Evolutionary conservation across 495 filamentous ascomycete species (phyloP).

Genomic region (Haplographium delicatum): DNA sequence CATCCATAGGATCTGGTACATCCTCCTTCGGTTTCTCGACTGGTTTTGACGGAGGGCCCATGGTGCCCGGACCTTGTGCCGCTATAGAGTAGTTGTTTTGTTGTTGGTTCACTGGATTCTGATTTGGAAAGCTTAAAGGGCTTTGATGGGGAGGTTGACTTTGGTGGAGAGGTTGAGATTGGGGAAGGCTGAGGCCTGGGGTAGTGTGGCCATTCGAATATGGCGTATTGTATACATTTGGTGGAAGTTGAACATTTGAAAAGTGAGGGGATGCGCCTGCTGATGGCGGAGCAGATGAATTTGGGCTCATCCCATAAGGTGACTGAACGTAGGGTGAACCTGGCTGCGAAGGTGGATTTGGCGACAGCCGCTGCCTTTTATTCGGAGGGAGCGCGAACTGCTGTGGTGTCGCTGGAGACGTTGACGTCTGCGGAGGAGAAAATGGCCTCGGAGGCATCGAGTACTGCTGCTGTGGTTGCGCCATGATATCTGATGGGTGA

Average conservation of each 20-base stretch:
- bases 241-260: constrained; percentile 21
- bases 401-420: constrained; percentile 36
- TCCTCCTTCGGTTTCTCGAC: constrained; percentile 63
- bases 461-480: constrained; percentile 57
- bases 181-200: constrained; percentile 14
- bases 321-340: constrained; percentile 38
- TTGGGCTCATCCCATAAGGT: constrained; percentile 47
- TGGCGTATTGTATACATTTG: constrained; percentile 24
- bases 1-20: constrained; percentile 65
- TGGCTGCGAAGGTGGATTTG: constrained; percentile 52
- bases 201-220: constrained; percentile 25
- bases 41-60: constrained; percentile 79
- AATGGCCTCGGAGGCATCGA: constrained; percentile 43
- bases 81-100: constrained; percentile 25
- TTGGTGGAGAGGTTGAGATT: constrained; percentile 5
- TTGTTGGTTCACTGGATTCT: constrained; percentile 28
- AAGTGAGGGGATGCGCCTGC: constrained; percentile 25
- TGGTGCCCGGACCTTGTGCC: constrained; percentile 46
- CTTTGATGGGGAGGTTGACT: constrained; percentile 14
- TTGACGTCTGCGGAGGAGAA: constrained; percentile 49
- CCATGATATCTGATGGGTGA: constrained; percentile 44
- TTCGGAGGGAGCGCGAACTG: constrained; percentile 31
- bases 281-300: constrained; percentile 25
- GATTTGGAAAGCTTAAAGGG: constrained; percentile 24
- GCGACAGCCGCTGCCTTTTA: constrained; percentile 66